These are phyloP conservation scores for Parathielavia hyrcaniae DNA, from an alignment of 495 filamentous ascomycete species.

Conservation along the genomic window DNA sequence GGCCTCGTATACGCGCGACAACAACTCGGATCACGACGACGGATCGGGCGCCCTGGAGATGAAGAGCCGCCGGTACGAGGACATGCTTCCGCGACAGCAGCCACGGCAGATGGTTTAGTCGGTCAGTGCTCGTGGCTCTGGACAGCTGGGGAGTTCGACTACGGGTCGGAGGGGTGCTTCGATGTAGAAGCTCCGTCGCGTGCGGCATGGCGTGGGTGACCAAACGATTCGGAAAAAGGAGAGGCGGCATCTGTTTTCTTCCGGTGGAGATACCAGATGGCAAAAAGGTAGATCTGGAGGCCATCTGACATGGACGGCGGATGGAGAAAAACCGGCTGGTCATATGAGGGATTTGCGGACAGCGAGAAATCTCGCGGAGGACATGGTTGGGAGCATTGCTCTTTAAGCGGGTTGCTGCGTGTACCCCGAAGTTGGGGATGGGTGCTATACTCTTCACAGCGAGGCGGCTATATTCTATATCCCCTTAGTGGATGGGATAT, in stretches of 20 bases:
- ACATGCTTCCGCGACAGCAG: slow-evolving; percentile 39
- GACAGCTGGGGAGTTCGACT: not conserved
- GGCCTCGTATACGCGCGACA: slow-evolving; percentile 32
- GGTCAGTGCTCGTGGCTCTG: not conserved
- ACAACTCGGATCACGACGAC: slow-evolving; percentile 26
- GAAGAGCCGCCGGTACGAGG: slow-evolving; percentile 43
- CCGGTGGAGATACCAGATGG: too few relatives aligned
- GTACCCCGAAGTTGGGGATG: not conserved
- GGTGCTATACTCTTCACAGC: not conserved
- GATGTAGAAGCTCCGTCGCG: not conserved
- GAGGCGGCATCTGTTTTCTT: not conserved
- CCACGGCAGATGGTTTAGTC: slow-evolving; percentile 43
- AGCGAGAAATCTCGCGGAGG: not conserved
- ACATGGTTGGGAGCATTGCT: not conserved
- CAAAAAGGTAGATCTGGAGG: too few relatives aligned
- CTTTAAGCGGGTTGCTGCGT: not conserved
- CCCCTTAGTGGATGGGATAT: not conserved
- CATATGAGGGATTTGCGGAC: not conserved
- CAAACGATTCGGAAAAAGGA: not conserved
- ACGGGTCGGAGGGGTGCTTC: not conserved
- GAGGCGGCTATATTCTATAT: not conserved
- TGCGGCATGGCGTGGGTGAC: not conserved
- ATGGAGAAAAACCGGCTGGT: not conserved
- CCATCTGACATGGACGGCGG: not conserved
- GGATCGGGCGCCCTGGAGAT: slow-evolving; percentile 35